Evolutionary conservation across 371 early-diverging fungal genomes (phyloP).

Genomic region (Cokeromyces recurvatus): DNA sequence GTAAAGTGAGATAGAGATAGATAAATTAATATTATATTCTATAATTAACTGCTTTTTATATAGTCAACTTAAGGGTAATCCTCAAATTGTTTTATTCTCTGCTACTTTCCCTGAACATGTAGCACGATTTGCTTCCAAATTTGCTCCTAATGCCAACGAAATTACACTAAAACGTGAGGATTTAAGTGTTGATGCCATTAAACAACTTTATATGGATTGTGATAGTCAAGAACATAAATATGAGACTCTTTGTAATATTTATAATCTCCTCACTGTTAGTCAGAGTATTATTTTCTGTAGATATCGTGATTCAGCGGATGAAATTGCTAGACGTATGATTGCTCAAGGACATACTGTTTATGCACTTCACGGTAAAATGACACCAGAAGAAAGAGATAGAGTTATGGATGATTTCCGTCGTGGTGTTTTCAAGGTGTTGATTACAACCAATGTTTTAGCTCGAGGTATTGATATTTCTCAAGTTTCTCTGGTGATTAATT

Average conservation of each 20-base stretch:
- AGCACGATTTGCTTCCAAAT: slow-evolving; percentile 71
- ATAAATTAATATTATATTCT: not conserved
- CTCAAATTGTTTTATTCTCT: slow-evolving; percentile 92
- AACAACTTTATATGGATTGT: slow-evolving; percentile 97
- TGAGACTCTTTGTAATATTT: slow-evolving; percentile 79
- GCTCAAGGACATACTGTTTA: slow-evolving; percentile 82
- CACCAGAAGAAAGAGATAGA: slow-evolving; percentile 79
- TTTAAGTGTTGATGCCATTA: slow-evolving; percentile 95
- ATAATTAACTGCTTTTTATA: no score
- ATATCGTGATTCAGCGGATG: slow-evolving; percentile 81
- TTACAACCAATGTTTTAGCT: slow-evolving; percentile 95
- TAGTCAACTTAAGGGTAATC: slow-evolving; percentile 54
- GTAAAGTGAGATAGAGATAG: slow-evolving; percentile 39
- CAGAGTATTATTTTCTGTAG: slow-evolving; percentile 98
- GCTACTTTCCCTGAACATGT: slow-evolving; percentile 94
- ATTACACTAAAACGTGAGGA: slow-evolving; percentile 88
- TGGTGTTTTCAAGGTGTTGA: slow-evolving; percentile 90
- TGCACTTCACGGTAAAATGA: slow-evolving; percentile 87
- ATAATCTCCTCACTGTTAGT: slow-evolving; percentile 89
- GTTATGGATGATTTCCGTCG: slow-evolving; percentile 93
- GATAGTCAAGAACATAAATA: slow-evolving; percentile 73
- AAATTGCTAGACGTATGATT: slow-evolving; percentile 71
- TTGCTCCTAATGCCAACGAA: slow-evolving; percentile 85
- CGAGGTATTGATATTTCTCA: slow-evolving; percentile 98
- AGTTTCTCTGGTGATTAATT: slow-evolving; percentile 97